A percentile compares a stretch with the other conserved stretches of the same genome.
phyloP scores from a whole-genome alignment of 805 yeast species.

The Teunomyces kruisii region DNA sequence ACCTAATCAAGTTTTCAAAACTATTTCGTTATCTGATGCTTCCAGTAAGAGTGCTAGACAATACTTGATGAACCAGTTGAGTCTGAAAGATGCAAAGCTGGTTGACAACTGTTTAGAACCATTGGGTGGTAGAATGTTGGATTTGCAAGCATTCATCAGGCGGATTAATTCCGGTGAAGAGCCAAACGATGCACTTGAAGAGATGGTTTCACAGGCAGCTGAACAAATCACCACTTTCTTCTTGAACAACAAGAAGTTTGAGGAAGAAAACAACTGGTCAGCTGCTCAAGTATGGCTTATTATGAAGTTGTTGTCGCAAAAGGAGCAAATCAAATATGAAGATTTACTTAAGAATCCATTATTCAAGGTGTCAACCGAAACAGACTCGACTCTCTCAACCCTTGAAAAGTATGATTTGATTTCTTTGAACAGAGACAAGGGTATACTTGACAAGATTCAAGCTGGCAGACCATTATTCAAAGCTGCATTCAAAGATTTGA shows the following conservation, averaged over 20 bases:
- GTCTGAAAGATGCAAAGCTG: constrained; percentile 25
- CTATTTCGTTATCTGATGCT: constrained; percentile 78
- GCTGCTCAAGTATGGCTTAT: constrained; percentile 88
- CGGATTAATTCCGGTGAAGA: constrained; percentile 86
- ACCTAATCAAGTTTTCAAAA: constrained; percentile 85
- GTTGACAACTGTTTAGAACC: constrained; percentile 65
- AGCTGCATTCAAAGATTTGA: constrained; percentile 73
- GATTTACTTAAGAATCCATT: constrained; percentile 58
- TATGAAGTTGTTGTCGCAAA: constrained; percentile 59
- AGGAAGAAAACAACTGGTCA: constrained; percentile 52
- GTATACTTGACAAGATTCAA: constrained; percentile 60
- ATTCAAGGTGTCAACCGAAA: constrained; percentile 54
- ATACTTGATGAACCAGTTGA: constrained; percentile 62
- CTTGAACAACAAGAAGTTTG: constrained; percentile 30
- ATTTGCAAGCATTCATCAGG: constrained; percentile 84
- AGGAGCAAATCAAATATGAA: constrained; percentile 46
- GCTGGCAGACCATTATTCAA: constrained; percentile 85
- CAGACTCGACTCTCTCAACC: constrained; percentile 50
- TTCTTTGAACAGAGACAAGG: constrained; percentile 70
- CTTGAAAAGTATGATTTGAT: constrained; percentile 81
- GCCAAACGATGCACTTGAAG: constrained; percentile 71
- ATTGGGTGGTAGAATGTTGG: constrained; percentile 93
- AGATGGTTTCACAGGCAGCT: constrained; percentile 81
- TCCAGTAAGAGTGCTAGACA: constrained; percentile 64
- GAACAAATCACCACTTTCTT: constrained; percentile 86